Evolutionary conservation across 768 basidiomycete genomes (phyloP).

Genomic region (Tylopilus plumbeoviolaceoides): DNA sequence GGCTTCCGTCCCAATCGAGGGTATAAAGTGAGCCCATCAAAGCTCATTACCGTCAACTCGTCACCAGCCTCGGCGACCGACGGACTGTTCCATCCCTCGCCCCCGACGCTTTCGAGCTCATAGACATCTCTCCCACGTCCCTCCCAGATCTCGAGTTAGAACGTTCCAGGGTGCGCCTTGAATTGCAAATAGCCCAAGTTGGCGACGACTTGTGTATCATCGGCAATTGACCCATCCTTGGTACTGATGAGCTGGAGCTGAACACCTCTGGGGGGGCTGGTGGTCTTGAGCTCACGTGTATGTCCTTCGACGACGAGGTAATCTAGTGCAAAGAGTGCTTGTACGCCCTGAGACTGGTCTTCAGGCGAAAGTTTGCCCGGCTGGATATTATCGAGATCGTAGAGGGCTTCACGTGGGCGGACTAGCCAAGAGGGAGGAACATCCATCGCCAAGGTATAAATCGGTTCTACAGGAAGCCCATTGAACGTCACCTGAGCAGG

Average conservation of each 20-base stretch:
- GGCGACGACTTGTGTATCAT: constrained; percentile 89
- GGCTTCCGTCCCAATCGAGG: constrained; percentile 66
- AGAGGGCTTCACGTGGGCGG: constrained; percentile 79
- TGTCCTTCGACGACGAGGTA: constrained; percentile 94
- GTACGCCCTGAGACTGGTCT: constrained; percentile 51
- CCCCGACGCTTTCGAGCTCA: constrained; percentile 80
- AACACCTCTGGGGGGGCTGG: constrained; percentile 79
- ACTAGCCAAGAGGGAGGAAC: constrained; percentile 91
- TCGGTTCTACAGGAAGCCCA: constrained; percentile 76
- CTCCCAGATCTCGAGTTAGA: constrained; percentile 73
- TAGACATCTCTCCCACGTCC: constrained; percentile 82
- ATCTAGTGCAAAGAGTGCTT: constrained; percentile 83
- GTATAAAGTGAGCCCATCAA: constrained; percentile 87
- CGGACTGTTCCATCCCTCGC: constrained; percentile 84
- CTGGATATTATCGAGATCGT: constrained; percentile 96
- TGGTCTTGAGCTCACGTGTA: constrained; percentile 66
- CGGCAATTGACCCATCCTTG: constrained; percentile 43
- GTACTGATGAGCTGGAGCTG: constrained; percentile 74
- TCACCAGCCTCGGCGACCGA: constrained; percentile 63
- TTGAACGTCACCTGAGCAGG: constrained; percentile 60
- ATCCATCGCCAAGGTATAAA: constrained; percentile 93
- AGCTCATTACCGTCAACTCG: constrained; percentile 79
- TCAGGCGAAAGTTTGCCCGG: constrained; percentile 58
- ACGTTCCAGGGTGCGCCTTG: constrained; percentile 88
- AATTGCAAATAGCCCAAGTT: constrained; percentile 97